Evolutionary conservation across 73 alveolate species (phyloP).

Genomic region (Tetrahymena elliotti): DNA sequence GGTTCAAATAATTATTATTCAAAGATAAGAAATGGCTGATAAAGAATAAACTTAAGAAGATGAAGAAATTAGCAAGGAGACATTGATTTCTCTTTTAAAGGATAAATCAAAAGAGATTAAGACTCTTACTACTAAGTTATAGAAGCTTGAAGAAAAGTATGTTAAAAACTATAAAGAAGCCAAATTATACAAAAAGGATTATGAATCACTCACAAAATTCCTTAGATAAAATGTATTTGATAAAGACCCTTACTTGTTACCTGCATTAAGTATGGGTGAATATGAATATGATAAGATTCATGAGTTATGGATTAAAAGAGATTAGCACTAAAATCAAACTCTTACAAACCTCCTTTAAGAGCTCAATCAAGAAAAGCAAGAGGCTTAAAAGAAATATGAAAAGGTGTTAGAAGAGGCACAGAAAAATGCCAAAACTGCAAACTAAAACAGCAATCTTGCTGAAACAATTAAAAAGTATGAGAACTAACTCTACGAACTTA

Average conservation of each 20-base stretch:
- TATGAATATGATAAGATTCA: slow-evolving; percentile 4
- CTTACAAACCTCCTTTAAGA: slow-evolving; percentile 26
- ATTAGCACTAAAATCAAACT: slow-evolving; percentile 7
- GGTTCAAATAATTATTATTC: no score
- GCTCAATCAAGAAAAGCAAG: slow-evolving; percentile 12
- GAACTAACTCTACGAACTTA: slow-evolving; percentile 4
- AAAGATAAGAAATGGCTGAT: not conserved
- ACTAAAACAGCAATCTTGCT: not conserved
- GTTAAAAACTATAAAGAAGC: slow-evolving; percentile 17
- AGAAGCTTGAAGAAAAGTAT: slow-evolving; percentile 17
- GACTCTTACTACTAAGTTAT: slow-evolving; percentile 3
- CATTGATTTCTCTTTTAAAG: not conserved
- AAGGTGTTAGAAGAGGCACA: slow-evolving; percentile 20
- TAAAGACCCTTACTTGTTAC: slow-evolving; percentile 4
- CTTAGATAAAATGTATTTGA: not conserved
- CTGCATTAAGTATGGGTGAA: slow-evolving; percentile 10
- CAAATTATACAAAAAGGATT: slow-evolving; percentile 13
- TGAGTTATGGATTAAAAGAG: slow-evolving; percentile 4
- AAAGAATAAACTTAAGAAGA: not conserved
- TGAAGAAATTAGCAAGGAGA: not conserved
- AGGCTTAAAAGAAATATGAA: slow-evolving; percentile 13
- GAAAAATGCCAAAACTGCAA: slow-evolving; percentile 16
- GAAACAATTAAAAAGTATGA: slow-evolving; percentile 16
- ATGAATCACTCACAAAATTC: slow-evolving; percentile 7
- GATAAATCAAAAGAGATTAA: slow-evolving; percentile 15